Base-by-base conservation (phyloP, 1,284 basidiomycete species). In the Rhodofomes roseus region DNA sequence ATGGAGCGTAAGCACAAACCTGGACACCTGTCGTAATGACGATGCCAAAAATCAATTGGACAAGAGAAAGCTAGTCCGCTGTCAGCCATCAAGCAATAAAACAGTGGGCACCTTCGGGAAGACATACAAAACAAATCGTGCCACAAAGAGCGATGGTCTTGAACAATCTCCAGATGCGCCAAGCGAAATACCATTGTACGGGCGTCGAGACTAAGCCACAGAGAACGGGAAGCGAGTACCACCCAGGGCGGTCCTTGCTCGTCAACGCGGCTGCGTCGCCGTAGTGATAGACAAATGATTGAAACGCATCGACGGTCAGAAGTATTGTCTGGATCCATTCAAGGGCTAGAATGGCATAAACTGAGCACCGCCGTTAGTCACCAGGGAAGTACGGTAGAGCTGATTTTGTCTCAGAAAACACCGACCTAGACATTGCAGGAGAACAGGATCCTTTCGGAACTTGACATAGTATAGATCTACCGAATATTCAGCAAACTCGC, bases 301-400 rank as follows among this genome's bases (percentile, higher is more conserved):
- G 41, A 16, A 56, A 44, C 4, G 40, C 25, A 11, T 29, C 41
- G 3, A 23, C 54, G n/a, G 54, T 44, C 18, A 56, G 27, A 9
- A 56, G 54, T 31, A 18, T 27, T 2, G 54, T 56, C n/a, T 56
- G 54, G 25, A 56, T 27, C 54, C 54, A 56, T 37, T 56, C 54
- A 11, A 56, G 29, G 1, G 25, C 31, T 20, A 56, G 54, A 8
- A 56, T 6, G 36, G n/a, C 54, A 23, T 56, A 56, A 41, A 56
- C 54, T 56, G 41, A 40, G 34, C n/a, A 18, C 7, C 9, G 20
- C 5, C 6, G 1, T 14, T 2, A 8, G 46, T 31, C 25, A 50
- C 5, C 16, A n/a, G 25, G 25, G 23, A 8, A 27, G 4, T 48
- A 8, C 34, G 37, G 37, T 11, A 34, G 31, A 11, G 7, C 4